Base-by-base conservation (phyloP, 2,329 filamentous ascomycete species). In the Epichloe aotearoae region DNA sequence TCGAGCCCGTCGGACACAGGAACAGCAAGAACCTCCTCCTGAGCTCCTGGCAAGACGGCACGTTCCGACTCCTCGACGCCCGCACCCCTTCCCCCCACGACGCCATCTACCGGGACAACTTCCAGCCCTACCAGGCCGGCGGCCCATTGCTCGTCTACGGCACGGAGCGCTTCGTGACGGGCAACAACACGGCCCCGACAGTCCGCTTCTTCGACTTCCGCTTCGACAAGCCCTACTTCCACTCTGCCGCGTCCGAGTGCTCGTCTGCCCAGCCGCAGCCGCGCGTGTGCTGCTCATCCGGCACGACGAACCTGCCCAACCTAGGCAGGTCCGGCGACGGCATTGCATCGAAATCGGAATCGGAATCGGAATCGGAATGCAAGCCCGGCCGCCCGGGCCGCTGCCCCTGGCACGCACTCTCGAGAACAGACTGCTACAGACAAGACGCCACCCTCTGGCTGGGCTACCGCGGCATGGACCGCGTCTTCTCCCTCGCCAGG, bases 181-280 rank as follows among this genome's bases (percentile, higher is more conserved):
- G 75, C 3, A 73, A 69, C 56, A 71, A 70, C 37, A 63, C 64
- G 15, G 64, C 66, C 4, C 63, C 69, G 0, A 64, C 67, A 10
- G 54, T 80, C 50, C 73, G 74, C 49, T 60, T 78, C 34, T 79
- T 79, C 52, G 76, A 80, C 64, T 75, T 76, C 50, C 74, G 76
- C 11, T 74, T 71, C 63, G 61, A 69, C 0, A 72, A 66, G 54
- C 55, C 62, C 3, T 79, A 79, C 55, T 62, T 71, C 50, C 70
- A 79, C 61, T 73, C 73, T 3, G 64, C 68, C 3, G 71, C 67
- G 4, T 63, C 77, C 11, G 66, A 73, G 0, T 80, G 76, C 57
- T 65, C 68, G 7, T 17, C 46, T 14, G 17, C 15, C n/a, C 14
- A 37, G 14, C 51, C 51, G 1, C 30, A 36, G 17, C 48, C 47